Evolutionary conservation across 2,329 filamentous ascomycete genomes (phyloP), one percentile per base, ranked within the genome.

Genomic region (Cordyceps javanica): DNA sequence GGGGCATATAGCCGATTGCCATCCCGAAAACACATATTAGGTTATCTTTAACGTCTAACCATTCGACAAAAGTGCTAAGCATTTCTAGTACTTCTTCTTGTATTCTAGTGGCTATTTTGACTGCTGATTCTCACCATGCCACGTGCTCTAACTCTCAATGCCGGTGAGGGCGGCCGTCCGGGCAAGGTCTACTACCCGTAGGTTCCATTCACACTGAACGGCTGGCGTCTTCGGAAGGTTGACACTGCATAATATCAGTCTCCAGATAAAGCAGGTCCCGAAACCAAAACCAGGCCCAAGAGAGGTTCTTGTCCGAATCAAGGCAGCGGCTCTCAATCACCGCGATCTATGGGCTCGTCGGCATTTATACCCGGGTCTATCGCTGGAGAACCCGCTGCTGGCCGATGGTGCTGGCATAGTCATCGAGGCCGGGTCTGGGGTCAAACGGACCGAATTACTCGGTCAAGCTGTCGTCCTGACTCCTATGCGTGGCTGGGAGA

Each of bases 261-360:
- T 88, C 41, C 72, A 81, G 63, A 68, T 89, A 55, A 83, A 83
- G 61, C 75, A 84, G 30, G 73, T 87, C 14, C 80, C 86, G 57
- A 78, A 79, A 61, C 88, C 88, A 25, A 77, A 75, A 2, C 87
- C 87, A 0, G 80, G 82, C 26, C 81, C 82, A 13, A 78, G 78
- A 61, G 81, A 97, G 70, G 77, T 96, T 62, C 78, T 95, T 5
- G 77, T 97, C 61, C 85, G 83, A 65, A 77, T 97, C 67, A 81
- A 82, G 38, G 89, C 91, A 52, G 89, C 87, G 1, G 88, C 93
- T 11, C 85, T 97, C 51, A 97, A 97, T 77, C 93, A 97, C 76
- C 89, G 92, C 65, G 93, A 97, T 72, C 83, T 96, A 64, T 97
- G 97, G 76, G 88, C 95, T 72, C 89, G 93, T 57, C 91, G 94